These are phyloP conservation scores for Stygiomarasmius scandens DNA, from an alignment of 1,284 basidiomycete genomes.

Conservation along the genomic window DNA sequence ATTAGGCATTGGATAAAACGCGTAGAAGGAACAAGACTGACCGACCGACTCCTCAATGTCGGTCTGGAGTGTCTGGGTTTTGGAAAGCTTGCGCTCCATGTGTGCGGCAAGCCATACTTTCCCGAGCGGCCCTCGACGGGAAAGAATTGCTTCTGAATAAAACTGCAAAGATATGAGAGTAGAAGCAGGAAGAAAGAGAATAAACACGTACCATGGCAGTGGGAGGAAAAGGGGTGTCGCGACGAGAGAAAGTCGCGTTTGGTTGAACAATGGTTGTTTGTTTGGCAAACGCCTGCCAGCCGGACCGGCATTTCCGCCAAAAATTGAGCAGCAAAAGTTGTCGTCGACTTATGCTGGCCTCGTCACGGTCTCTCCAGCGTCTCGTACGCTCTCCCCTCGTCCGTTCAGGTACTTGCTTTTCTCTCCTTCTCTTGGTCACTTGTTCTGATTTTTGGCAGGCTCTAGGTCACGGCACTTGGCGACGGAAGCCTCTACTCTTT, in stretches of 20 bases:
- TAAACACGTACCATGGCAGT: conserved; percentile 36
- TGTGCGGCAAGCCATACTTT: conserved; percentile 99
- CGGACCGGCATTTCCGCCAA: not conserved
- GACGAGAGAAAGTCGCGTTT: not conserved
- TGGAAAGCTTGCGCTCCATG: conserved; percentile 97
- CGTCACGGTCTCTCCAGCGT: not conserved
- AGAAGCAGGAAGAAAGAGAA: conserved; percentile 5
- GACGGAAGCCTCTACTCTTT: not conserved
- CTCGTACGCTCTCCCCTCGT: not conserved
- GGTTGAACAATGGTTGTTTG: conserved; percentile 18
- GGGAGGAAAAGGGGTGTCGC: conserved; percentile 12
- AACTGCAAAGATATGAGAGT: conserved; percentile 53
- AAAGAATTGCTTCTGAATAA: conserved; percentile 88
- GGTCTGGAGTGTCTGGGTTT: conserved; percentile 91
- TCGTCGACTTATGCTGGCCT: not conserved
- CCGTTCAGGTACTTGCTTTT: no score
- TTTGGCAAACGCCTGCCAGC: conserved; percentile 19
- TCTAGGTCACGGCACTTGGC: not conserved
- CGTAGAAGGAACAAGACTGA: conserved; percentile 28
- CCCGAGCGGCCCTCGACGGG: conserved; percentile 90
- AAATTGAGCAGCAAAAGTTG: not conserved
- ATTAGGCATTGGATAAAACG: not conserved
- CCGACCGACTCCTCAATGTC: conserved; percentile 94
- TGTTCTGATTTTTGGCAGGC: not conserved
- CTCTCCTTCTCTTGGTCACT: not conserved